Base-by-base conservation (phyloP, 1,139 yeast genomes). In the Pichia sp. region DNA sequence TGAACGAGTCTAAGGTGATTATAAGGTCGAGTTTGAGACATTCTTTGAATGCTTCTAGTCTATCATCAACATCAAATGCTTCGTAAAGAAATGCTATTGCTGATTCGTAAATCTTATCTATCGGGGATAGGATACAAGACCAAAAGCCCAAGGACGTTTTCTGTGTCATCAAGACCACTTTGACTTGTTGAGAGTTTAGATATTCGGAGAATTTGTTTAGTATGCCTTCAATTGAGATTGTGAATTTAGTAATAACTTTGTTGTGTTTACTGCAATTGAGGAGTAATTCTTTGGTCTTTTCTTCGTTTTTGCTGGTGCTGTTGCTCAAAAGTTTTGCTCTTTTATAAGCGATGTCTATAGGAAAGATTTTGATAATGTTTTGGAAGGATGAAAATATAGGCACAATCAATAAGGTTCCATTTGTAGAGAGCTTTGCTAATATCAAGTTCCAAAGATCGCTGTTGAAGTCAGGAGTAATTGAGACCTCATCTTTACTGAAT, bases 31-130 rank as follows among this genome's bases (percentile, higher is more conserved):
- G 65, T n/a, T 70, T 70, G 36, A 90, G 49, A 42, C 50, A 46
- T 4, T 78, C 78, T 52, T 77, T 80, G 31, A 89, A 75, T 34
- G 92, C 90, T 67, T 87, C 96, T 50, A 81, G 73, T 61, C 92
- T 77, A 6, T 72, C 95, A 62, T 76, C 87, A 66, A 78, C 92
- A 64, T 90, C 96, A 67, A 81, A 87, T 0, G 89, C 82, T 62
- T 88, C 93, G 62, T 87, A 85, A 5, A 90, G 66, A 29, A 90
- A 75, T 59, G 86, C 87, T 15, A 87, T 77, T 1, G 95, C 86
- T 1, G 86, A 78, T 64, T 87, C 90, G 56, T 81, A 82, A 3
- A 82, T 68, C 19, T 68, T 68, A 32, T 71, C 72, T 52, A 75
- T 72, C 0, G 88, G 81, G 0, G 87, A 79, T 54, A 86, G 80